Conservation (phyloP, 805 yeast species). For the Kregervanrija pseudodelftensis region DNA sequence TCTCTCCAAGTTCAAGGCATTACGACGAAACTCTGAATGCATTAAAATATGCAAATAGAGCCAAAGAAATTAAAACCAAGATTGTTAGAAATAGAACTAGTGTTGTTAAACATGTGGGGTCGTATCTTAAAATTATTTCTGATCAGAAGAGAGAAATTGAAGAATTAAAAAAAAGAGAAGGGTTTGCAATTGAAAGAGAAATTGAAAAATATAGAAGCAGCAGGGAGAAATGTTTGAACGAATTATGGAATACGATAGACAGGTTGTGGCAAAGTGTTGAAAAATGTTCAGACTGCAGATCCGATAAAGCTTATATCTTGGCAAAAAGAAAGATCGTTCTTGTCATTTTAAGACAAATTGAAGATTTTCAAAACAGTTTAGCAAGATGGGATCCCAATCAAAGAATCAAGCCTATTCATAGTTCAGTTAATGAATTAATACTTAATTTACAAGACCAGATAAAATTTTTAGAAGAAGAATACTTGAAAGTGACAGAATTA, state of each 20-base stretch:
- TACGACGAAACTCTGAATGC: conserved; percentile 93
- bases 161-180: conserved; percentile 52
- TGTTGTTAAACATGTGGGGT: conserved; percentile 76
- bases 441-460: conserved; percentile 38
- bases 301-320: conserved; percentile 31
- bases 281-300: conserved; percentile 29
- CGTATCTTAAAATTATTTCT: conserved; percentile 76
- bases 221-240: conserved; percentile 29
- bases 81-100: conserved; percentile 65
- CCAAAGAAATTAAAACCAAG: conserved; percentile 84
- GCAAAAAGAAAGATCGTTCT: conserved; percentile 37
- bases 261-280: conserved; percentile 34
- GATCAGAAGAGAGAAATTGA: conserved; percentile 73
- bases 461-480: conserved; percentile 43
- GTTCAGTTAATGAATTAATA: conserved; percentile 16
- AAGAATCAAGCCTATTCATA: conserved; percentile 10
- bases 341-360: conserved; percentile 17
- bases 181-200: conserved; percentile 32
- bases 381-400: conserved; percentile 16
- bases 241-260: conserved; percentile 36
- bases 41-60: conserved; percentile 84
- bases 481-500: conserved; percentile 41
- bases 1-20: conserved; percentile 79
- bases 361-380: conserved; percentile 30
- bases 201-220: conserved; percentile 27